These are phyloP conservation scores for Mycena kentingensis DNA, from an alignment of 768 basidiomycete genomes.

Conservation along the genomic window DNA sequence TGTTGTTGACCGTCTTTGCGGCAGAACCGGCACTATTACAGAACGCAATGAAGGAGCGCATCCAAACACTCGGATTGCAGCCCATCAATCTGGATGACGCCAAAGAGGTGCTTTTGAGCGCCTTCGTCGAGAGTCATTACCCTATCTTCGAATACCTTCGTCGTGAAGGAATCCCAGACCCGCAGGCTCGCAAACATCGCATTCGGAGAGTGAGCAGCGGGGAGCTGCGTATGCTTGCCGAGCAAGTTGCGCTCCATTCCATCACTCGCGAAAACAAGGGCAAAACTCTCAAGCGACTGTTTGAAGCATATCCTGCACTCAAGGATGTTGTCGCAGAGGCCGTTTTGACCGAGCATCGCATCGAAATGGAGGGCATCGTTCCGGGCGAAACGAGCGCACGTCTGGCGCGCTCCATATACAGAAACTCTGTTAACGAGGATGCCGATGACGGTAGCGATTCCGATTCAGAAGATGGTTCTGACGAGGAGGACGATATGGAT, in stretches of 20 bases:
- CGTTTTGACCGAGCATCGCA: constrained; percentile 55
- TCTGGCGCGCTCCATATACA: constrained; percentile 14
- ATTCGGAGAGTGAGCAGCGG: constrained; percentile 18
- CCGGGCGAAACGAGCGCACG: constrained; percentile 11
- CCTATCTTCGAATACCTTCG: constrained; percentile 53
- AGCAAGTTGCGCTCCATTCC: constrained; percentile 61
- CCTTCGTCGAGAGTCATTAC: constrained; percentile 64
- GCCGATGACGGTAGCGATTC: constrained; percentile 3
- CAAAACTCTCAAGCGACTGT: constrained; percentile 62
- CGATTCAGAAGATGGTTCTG: constrained; percentile 25
- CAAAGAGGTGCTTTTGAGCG: constrained; percentile 62
- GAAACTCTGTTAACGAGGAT: constrained; percentile 10
- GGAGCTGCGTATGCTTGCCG: constrained; percentile 50
- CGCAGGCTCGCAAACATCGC: constrained; percentile 24
- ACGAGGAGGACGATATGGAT: constrained; percentile 17
- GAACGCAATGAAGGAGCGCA: constrained; percentile 44
- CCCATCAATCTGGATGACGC: constrained; percentile 63
- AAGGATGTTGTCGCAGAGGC: constrained; percentile 43
- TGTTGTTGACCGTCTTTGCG: constrained; percentile 71
- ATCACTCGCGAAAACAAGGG: constrained; percentile 70
- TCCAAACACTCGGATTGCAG: constrained; percentile 56
- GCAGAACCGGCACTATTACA: constrained; percentile 24
- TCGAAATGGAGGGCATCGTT: constrained; percentile 49
- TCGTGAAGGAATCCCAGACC: constrained; percentile 35
- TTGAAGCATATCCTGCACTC: constrained; percentile 48